phyloP scores from a whole-genome alignment of 1,139 yeast species.

The Debaryomyces sp. region DNA sequence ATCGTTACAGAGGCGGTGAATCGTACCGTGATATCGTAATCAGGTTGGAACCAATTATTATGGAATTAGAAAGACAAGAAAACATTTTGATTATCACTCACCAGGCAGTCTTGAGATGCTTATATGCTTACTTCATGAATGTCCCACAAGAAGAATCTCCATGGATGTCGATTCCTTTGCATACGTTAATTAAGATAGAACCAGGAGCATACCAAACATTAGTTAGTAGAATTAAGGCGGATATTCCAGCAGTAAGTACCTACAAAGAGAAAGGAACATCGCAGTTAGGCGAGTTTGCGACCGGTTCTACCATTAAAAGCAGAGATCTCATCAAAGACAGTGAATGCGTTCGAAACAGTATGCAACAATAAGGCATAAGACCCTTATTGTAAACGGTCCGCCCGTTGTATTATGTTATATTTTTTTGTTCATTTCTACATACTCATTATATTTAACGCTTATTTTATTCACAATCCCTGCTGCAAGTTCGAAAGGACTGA shows the following conservation, averaged over 20 bases:
- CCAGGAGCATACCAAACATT: slow-evolving; percentile 91
- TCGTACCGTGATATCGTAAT: slow-evolving; percentile 94
- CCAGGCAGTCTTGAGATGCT: slow-evolving; percentile 95
- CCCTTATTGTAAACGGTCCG: not conserved
- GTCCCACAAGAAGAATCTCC: slow-evolving; percentile 97
- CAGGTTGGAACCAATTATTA: slow-evolving; percentile 91
- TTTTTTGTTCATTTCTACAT: slow-evolving; percentile 1
- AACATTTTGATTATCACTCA: slow-evolving; percentile 94
- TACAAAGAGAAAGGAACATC: slow-evolving; percentile 93
- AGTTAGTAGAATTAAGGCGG: slow-evolving; percentile 88
- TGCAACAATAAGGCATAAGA: not conserved
- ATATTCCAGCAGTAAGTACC: slow-evolving; percentile 96
- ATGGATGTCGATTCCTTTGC: slow-evolving; percentile 98
- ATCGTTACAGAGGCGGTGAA: slow-evolving; percentile 96
- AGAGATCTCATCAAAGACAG: slow-evolving; percentile 45
- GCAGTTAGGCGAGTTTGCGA: slow-evolving; percentile 62
- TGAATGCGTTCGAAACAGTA: slow-evolving; percentile 11
- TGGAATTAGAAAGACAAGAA: slow-evolving; percentile 97
- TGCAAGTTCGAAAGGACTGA: not conserved
- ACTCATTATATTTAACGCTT: not conserved
- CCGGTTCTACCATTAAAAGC: slow-evolving; percentile 32
- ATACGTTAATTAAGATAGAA: slow-evolving; percentile 88
- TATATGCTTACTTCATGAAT: slow-evolving; percentile 97
- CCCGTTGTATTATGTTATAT: not conserved
- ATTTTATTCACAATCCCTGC: not conserved